Evolutionary conservation across 176 grass and related monocot genomes (phyloP).

Genomic region (Phoenix dactylifera): DNA sequence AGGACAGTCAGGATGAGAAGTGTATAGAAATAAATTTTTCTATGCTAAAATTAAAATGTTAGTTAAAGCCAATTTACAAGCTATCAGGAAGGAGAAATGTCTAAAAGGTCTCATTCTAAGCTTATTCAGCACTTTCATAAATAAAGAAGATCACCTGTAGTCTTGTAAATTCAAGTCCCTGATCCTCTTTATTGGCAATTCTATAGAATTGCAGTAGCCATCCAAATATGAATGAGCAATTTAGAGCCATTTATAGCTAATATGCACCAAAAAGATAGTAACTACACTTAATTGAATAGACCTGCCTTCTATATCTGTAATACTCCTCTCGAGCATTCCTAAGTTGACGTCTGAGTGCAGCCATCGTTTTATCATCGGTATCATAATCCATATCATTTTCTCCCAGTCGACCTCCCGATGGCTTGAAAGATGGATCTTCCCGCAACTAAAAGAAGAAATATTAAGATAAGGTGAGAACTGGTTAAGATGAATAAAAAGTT

Average conservation of each 20-base stretch:
- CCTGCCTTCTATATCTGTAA: conserved; percentile 94
- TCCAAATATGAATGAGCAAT: too few species aligned
- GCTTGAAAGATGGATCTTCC: conserved; percentile 92
- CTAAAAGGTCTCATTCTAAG: too few species aligned
- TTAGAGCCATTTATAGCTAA: too few species aligned
- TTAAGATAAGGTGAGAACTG: neutral
- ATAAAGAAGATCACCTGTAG: too few species aligned
- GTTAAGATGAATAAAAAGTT: conserved; percentile 1
- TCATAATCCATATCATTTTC: conserved; percentile 99
- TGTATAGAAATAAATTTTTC: neutral
- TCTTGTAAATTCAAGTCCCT: too few species aligned
- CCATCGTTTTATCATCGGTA: conserved; percentile 99
- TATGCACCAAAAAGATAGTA: too few species aligned
- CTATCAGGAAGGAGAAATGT: too few species aligned
- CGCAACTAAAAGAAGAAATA: conserved; percentile 35
- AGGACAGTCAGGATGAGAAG: conserved; percentile 8
- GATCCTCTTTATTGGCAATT: too few species aligned
- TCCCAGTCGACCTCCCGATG: conserved; percentile 90
- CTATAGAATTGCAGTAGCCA: too few species aligned
- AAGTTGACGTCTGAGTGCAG: conserved; percentile 79
- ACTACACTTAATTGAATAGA: too few species aligned
- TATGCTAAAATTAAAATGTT: neutral
- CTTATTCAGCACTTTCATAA: too few species aligned
- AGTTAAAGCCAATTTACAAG: too few species aligned
- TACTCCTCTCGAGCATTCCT: conserved; percentile 95